Base-by-base conservation (phyloP, 148 eudicot genomes). In the Limonium bicolor region DNA sequence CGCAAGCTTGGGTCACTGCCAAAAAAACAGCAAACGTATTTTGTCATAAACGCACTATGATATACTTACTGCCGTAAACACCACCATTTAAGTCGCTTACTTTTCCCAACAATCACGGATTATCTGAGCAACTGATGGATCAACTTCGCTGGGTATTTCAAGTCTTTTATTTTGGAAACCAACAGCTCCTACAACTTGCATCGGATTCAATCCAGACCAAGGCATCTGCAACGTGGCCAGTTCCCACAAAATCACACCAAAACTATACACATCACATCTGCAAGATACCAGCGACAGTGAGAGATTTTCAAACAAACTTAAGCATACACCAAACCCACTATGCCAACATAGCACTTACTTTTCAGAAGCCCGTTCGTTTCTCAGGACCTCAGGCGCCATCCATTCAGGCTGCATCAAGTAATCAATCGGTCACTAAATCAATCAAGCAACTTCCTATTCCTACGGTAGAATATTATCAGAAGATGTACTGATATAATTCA, bases 321-420 rank as follows among this genome's bases (percentile, higher is more conserved):
- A 1, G 4, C 9, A 51, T 27, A 31, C 11, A 15, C 34, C 27
- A 20, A 25, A 11, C 7, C 26, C 26, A 55, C 1, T 18, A 25
- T 0, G 27, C 18, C 25, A 18, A 46, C 23, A 20, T 13, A 27
- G 17, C 43, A 62, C 99, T 73, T 65, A 85, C 99, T 92, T 92
- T 71, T 92, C 99, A 64, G 73, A 73, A 52, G 86, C 72, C 40
- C 77, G 94, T 61, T 92, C 99, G 54, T 85, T 92, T 49, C 94
- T 81, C 27, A 92, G 46, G 57, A 92, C 94, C 69, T 92, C 99
- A 11, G 99, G 95, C n/a, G 99, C 99, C 99, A 90, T 90, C 99
- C 99, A 90, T 52, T 90, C 99, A 41, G 95, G 77, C 95, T 85
- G 86, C 65, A 70, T n/a, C n/a, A n/a, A n/a, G n/a, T n/a, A 48